Base-by-base conservation (phyloP, 1,139 yeast species). In the Wickerhamomyces sp. region DNA sequence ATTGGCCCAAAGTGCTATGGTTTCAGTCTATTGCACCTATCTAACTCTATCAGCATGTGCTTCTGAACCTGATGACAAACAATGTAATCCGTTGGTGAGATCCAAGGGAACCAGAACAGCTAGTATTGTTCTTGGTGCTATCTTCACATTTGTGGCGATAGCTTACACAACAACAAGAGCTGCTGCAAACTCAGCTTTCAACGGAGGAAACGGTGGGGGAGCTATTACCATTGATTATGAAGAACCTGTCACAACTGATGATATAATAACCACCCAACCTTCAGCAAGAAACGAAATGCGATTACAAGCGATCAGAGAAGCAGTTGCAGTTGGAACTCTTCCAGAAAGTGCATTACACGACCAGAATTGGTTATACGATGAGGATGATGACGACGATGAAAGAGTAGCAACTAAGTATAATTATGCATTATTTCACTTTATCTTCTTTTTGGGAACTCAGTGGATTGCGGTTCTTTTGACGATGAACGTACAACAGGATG, bases 81-180 rank as follows among this genome's bases (percentile, higher is more conserved):
- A 70, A 51, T 94, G 99, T 61, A 94, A 94, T 60, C 98, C 98
- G 7, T 69, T 92, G 45, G 80, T 90, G 16, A 75, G 97, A 49
- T 86, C 96, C 4, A 73, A 76, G 42, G 96, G 97, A 5, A 89
- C 98, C 0, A 76, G 97, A 54, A 89, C 96, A 2, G 81, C 88
- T 17, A 84, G 95, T 48, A 81, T 90, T 39, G 78, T 92, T 1
- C 61, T 94, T 38, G 98, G 98, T 18, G 97, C 97, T 0, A 66
- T 89, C 31, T 89, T 94, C 66, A 94, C 99, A 0, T 88, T 94
- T 57, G 71, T 88, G 38, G 97, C 99, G 0, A 86, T 94, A 47
- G 97, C 97, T 0, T 94, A 94, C 60, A 92, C 98, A 2, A 92
- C 99, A 0, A 89, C 97, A 1, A 76, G 97, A 49, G 98, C 98